A percentile compares a stretch with the other conserved stretches of the same genome.
These are phyloP conservation scores for Tremella fuciformis DNA, from an alignment of 768 basidiomycete species.

Conservation along the genomic window DNA sequence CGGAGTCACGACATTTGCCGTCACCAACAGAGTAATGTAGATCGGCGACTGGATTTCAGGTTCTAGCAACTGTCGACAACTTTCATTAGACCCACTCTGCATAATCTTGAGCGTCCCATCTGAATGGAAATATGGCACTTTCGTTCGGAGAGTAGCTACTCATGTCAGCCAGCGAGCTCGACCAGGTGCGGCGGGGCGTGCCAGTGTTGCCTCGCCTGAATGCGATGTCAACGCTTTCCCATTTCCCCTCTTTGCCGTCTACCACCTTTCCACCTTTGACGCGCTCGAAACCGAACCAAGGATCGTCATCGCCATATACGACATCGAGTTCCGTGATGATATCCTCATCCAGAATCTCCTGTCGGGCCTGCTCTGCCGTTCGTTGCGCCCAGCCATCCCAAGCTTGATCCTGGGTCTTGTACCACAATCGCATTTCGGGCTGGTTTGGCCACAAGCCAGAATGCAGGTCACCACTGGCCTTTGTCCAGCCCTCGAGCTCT, in stretches of 20 bases:
- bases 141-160: constrained; percentile 71
- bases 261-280: constrained; percentile 54
- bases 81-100: constrained; percentile 39
- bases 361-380: constrained; percentile 1
- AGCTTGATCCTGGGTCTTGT: constrained; percentile 59
- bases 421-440: constrained; percentile 72
- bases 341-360: constrained; percentile 23
- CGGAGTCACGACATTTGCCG: constrained; percentile 73
- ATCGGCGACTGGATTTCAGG: constrained; percentile 72
- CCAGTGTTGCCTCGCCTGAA: constrained; percentile 41
- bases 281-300: constrained; percentile 84
- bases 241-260: constrained; percentile 31
- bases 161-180: too few relatives aligned
- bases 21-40: constrained; percentile 83
- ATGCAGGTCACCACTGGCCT: constrained; percentile 62
- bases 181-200: too few relatives aligned
- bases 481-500: constrained; percentile 62
- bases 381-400: constrained; percentile 13
- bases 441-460: constrained; percentile 60
- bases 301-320: constrained; percentile 74
- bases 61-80: neutral
- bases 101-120: constrained; percentile 74
- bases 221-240: constrained; percentile 47
- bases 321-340: constrained; percentile 91
- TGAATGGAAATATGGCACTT: constrained; percentile 74